A percentile compares a stretch with the other conserved stretches of the same genome.
These are phyloP conservation scores for Coemansia sp. DNA, from an alignment of 192 early-diverging fungal genomes.

Conservation along the genomic window DNA sequence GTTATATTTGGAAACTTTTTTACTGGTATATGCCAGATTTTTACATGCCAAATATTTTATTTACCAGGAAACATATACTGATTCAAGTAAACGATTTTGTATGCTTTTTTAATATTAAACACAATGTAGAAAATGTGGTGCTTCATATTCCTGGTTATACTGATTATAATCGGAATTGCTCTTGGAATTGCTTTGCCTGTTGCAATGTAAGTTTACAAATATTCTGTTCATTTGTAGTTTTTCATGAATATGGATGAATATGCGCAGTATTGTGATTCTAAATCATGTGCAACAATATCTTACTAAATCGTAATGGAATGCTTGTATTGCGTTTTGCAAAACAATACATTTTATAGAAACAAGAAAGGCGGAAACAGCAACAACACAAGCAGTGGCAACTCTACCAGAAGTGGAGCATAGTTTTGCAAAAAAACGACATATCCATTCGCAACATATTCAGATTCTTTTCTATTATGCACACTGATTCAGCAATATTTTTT, in stretches of 20 bases:
- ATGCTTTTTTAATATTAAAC: neutral
- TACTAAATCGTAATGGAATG: neutral
- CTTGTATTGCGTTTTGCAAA: neutral
- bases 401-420: neutral
- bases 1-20: neutral
- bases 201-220: constrained; percentile 44
- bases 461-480: too few species aligned
- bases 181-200: constrained; percentile 36
- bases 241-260: neutral
- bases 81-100: neutral
- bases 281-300: too few species aligned
- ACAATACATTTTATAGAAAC: constrained; percentile 2
- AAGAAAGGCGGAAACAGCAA: constrained; percentile 12
- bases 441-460: neutral
- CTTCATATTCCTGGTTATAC: constrained; percentile 26
- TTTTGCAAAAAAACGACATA: neutral
- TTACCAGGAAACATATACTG: neutral
- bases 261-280: neutral
- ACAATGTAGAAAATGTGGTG: constrained; percentile 52
- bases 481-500: too few species aligned
- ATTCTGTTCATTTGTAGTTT: neutral
- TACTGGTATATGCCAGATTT: neutral
- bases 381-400: neutral
- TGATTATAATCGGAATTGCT: constrained; percentile 42
- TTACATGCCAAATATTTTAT: too few species aligned